Evolutionary conservation across 2,329 filamentous ascomycete genomes (phyloP).

Genomic region (Ilyonectria mors-panacis): DNA sequence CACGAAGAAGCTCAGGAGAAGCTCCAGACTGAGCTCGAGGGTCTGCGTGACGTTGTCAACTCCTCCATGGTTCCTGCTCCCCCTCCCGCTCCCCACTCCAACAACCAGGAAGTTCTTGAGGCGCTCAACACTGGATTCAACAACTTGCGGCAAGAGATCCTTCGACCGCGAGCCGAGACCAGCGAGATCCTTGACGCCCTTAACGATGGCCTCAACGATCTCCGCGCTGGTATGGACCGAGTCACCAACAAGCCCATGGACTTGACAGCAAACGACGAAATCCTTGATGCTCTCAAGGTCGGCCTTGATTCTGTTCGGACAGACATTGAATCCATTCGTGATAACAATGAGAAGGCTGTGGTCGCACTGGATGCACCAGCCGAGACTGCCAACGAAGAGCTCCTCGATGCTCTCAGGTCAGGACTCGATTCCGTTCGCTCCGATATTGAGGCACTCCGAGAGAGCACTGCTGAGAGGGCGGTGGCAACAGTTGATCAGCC

Average conservation of each 20-base stretch:
- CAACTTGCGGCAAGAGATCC: conserved; percentile 81
- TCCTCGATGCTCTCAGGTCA: conserved; percentile 87
- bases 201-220: conserved; percentile 86
- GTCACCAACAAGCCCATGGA: conserved; percentile 85
- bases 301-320: conserved; percentile 82
- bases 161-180: conserved; percentile 77
- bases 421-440: conserved; percentile 81
- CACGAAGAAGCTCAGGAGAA: conserved; percentile 70
- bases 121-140: conserved; percentile 81
- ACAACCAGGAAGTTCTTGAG: conserved; percentile 78
- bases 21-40: conserved; percentile 86
- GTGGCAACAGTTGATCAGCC: conserved; percentile 41
- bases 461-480: conserved; percentile 63
- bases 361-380: conserved; percentile 31
- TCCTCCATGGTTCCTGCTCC: conserved; percentile 75
- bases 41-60: conserved; percentile 84
- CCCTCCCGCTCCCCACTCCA: conserved; percentile 58
- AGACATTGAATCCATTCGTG: conserved; percentile 85
- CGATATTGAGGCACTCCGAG: conserved; percentile 84
- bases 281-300: conserved; percentile 88
- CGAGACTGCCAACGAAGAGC: conserved; percentile 81
- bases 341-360: conserved; percentile 63
- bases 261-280: conserved; percentile 88
- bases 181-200: conserved; percentile 91
- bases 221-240: conserved; percentile 83